Base-by-base conservation (phyloP, 2,329 filamentous ascomycete genomes). In the Cytospora mali region DNA sequence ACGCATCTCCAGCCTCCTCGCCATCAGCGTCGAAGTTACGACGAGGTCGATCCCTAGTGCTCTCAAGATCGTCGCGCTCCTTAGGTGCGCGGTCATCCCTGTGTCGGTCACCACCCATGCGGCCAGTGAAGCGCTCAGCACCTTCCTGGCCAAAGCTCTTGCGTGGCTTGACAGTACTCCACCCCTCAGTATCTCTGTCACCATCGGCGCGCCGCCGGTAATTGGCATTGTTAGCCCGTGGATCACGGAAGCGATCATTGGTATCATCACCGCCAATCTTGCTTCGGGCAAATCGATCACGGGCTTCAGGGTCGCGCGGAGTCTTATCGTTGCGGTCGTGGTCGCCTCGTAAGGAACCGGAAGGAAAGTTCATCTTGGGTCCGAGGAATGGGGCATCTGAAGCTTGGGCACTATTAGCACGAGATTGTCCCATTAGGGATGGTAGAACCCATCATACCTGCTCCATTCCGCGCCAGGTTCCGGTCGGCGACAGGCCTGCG, bases 321-420 rank as follows among this genome's bases (percentile, higher is more conserved):
- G 76, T 71, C 68, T 85, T 87, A 29, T 88, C 83, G 29, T 77
- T 77, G 55, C 86, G 84, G 55, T 80, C 76, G 16, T 81, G 80
- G 58, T 76, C 74, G 27, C 71, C 73, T 65, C 85, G 82, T 58
- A 80, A 75, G 33, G 84, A 91, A 25, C 89, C 84, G 1, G 93
- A 96, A 58, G 91, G 86, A 75, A 97, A 97, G 51, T 87, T 86
- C 53, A 87, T 91, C 74, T 91, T 91, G 1, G 93, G 93, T 16
- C 91, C 93, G 62, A 97, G 89, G 63, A 95, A 84, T 62, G 96
- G 90, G 67, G 96, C 92, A 70, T 96, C 93, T 70, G 85, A 79
- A 73, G 85, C 87, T 90, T 68, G 42, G 69, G 72, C 60, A 67
- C 67, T 25, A 73, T 66, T 60, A 67, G 62, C 29, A 66, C 54